Base-by-base conservation (phyloP, 257 asterid genomes). In the Misopates orontium region DNA sequence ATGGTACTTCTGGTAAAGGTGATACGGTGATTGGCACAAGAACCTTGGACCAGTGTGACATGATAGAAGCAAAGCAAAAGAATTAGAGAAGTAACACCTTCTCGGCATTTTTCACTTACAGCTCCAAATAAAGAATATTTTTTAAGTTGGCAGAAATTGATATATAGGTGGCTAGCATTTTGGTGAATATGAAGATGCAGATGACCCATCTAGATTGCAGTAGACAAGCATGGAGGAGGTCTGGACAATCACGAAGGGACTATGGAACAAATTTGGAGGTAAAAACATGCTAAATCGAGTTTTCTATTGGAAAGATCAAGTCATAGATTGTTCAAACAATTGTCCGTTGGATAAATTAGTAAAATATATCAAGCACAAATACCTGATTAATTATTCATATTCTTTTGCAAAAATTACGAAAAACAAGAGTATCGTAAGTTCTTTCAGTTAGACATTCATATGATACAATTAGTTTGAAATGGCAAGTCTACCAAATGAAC, bases 381-480 rank as follows among this genome's bases (percentile, higher is more conserved):
- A 18, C 25, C 51, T 41, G 20, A 40, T 53, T 59, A 44, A 0
- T 52, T 8, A 20, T 52, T 1, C 31, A 52, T 52, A 22, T 52
- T 45, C 6, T 45, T 45, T 45, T 3, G 17, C 15, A 9, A 17
- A 18, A 36, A 36, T 3, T 3, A 36, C 42, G 1, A 17, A 19
- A 10, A 62, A 23, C 18, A 14, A 19, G 31, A 48, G 44, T 19
- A 32, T 40, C 67, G 45, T 60, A 41, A 64, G 50, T 53, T 52
- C 52, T 28, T 49, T 41, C 10, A 47, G 18, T 18, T 68, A 59
- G 57, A 24, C 42, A 60, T 23, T 63, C 36, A 22, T 32, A 17
- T 45, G 50, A 76, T 47, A 69, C 58, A 31, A 32, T 66, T 48
- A 71, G 52, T 20, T 48, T 24, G 19, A 14, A 52, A 72, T 36